Base-by-base conservation (phyloP, 169 alveolate species). In the Eimeria acervulina region DNA sequence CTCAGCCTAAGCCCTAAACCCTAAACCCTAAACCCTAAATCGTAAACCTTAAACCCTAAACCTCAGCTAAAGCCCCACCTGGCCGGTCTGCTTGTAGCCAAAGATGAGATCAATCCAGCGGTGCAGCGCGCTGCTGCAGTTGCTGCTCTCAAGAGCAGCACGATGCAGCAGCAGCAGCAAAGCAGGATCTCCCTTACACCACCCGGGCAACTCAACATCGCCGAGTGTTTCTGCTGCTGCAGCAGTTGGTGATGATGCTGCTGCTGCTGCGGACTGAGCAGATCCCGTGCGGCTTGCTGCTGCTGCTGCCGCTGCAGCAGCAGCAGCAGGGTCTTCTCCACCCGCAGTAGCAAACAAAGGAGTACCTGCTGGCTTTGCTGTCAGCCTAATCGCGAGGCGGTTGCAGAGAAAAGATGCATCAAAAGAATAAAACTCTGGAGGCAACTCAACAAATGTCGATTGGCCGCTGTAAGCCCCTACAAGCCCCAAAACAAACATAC, bases 21-120 rank as follows among this genome's bases (percentile, higher is more conserved):
- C 78, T 66, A 23, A n/a, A n/a, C n/a, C n/a, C n/a, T n/a, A 72
- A 70, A 72, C 83, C 83, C 31, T 19, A 38, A 72, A 72, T 31
- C 51, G n/a, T 66, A 66, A 36, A 72, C 51, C 83, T 52, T 72
- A 33, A 19, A 38, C 51, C 51, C 83, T 72, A 38, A 72, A 72
- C 83, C 83, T 52, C 36, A 38, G 38, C 42, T 13, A 13, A 0
- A 78, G 2, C 19, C 68, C 66, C 84, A 98, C 99, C 47, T 97
- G 96, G 21, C 99, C 99, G 88, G 97, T 97, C 96, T 99, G 99
- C 61, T 85, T 95, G 87, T 92, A 99, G 21, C 99, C 99, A 97
- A 99, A 99, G 31, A 99, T 98, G 59, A 99, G 97, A 95, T 99
- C 99, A 47, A 99, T 98, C 99, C 99, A 99, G 81, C 98, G 98